These are phyloP conservation scores for Didymella sp. DNA, from an alignment of 2,329 filamentous ascomycete genomes.

Conservation along the genomic window DNA sequence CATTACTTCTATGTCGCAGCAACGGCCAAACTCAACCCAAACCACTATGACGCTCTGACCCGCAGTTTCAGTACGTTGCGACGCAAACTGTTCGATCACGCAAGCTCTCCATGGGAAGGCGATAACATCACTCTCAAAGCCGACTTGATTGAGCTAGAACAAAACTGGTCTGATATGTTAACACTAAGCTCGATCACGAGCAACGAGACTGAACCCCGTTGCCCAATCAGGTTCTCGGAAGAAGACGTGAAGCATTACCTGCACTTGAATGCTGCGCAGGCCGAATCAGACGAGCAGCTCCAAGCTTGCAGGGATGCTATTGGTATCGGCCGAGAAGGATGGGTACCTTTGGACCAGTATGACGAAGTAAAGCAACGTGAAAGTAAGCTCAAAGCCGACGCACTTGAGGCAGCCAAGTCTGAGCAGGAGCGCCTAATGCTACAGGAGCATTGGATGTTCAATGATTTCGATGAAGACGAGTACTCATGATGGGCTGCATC, in stretches of 20 bases:
- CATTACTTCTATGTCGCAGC: conserved; percentile 41
- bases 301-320: conserved; percentile 31
- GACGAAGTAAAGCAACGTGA: conserved; percentile 22
- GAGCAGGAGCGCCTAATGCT: conserved; percentile 27
- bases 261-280: conserved; percentile 30
- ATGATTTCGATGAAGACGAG: conserved; percentile 43
- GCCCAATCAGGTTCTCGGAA: conserved; percentile 33
- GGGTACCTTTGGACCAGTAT: conserved; percentile 39
- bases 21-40: conserved; percentile 34
- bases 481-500: background rate
- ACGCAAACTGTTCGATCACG: conserved; percentile 36
- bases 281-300: conserved; percentile 36
- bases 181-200: conserved; percentile 7
- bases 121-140: conserved; percentile 40
- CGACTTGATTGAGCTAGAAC: conserved; percentile 29
- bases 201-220: conserved; percentile 18
- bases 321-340: conserved; percentile 37
- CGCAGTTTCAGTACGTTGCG: conserved; percentile 30
- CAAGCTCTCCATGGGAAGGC: conserved; percentile 41
- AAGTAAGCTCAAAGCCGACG: conserved; percentile 30
- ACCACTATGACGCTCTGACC: conserved; percentile 36
- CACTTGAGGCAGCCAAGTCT: conserved; percentile 33
- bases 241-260: conserved; percentile 29
- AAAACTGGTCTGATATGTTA: conserved; percentile 31
- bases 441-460: conserved; percentile 38